Conservation (phyloP, 306 rosid genomes). For the Acacia melanoxylon region DNA sequence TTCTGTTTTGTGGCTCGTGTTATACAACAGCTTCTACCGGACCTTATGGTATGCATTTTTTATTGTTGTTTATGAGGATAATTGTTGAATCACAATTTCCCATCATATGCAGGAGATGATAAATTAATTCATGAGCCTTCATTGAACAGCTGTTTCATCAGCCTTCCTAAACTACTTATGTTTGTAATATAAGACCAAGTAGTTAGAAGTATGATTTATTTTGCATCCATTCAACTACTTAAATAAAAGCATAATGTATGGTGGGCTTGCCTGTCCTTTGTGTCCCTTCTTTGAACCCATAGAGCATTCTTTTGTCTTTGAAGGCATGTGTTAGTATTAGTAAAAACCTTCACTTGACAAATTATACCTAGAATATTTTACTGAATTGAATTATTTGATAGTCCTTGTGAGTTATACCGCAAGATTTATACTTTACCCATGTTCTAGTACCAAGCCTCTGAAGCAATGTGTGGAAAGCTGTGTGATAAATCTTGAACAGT, state of each 20-base stretch:
- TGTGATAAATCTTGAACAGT: not conserved
- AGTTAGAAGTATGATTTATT: not conserved
- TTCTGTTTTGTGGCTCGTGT: constrained; percentile 14
- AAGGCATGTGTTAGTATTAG: not conserved
- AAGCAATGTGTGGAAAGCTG: not conserved
- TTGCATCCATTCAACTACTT: not conserved
- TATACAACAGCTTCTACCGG: not conserved
- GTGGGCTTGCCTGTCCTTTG: not conserved
- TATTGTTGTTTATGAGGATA: not conserved
- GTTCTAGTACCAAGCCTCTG: not conserved
- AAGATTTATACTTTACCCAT: not conserved
- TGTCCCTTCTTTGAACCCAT: not conserved
- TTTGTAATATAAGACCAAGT: not conserved
- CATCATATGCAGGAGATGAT: not conserved
- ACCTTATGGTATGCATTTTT: constrained; percentile 19
- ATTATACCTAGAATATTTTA: not conserved
- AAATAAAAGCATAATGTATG: not conserved
- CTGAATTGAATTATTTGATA: not conserved
- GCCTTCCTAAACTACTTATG: not conserved
- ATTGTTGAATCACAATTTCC: not conserved
- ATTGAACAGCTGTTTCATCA: not conserved
- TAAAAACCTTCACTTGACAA: not conserved
- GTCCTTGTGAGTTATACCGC: not conserved
- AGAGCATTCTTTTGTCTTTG: not conserved
- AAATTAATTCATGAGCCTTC: not conserved